Conservation (phyloP, 805 yeast genomes). For the Sungouiella thailandica region DNA sequence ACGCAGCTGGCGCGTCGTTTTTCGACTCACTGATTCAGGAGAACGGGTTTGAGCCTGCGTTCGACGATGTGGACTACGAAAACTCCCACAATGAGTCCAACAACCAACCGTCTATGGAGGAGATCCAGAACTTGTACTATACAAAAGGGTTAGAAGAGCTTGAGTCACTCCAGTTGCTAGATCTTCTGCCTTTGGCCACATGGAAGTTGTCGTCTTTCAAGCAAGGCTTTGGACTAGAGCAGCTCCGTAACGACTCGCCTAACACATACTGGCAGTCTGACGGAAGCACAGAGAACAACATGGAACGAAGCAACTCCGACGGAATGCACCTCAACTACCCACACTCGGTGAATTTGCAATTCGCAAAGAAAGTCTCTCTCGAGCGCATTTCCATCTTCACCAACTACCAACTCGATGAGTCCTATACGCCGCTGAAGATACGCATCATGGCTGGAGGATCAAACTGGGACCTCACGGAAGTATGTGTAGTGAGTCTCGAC, state of each 20-base stretch:
- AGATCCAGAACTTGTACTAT: conserved; percentile 36
- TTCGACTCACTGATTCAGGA: conserved; percentile 6
- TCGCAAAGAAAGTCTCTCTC: conserved; percentile 69
- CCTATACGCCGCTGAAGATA: conserved; percentile 81
- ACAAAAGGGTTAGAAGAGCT: conserved; percentile 47
- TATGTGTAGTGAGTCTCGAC: conserved; percentile 50
- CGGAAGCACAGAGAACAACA: conserved; percentile 46
- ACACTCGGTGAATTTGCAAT: conserved; percentile 73
- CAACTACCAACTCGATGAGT: conserved; percentile 73
- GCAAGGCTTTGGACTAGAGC: conserved; percentile 65
- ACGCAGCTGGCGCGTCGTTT: conserved; percentile 1
- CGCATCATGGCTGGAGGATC: conserved; percentile 62
- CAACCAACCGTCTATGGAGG: conserved; percentile 36
- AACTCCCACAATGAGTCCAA: conserved; percentile 1
- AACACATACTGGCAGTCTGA: conserved; percentile 90
- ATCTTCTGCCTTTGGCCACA: conserved; percentile 73
- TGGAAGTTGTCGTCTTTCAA: conserved; percentile 83
- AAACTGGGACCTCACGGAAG: conserved; percentile 74
- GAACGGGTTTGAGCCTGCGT: conserved; percentile 20
- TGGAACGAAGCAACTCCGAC: conserved; percentile 17
- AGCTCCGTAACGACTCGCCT: conserved; percentile 69
- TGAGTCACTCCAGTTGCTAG: conserved; percentile 57
- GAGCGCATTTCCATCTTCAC: conserved; percentile 67
- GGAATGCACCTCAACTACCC: conserved; percentile 55
- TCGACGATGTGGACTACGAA: conserved; percentile 9